Conservation (phyloP, 225 moss, liverwort and hornwort genomes). For the Rhytidiadelphus loreus region DNA sequence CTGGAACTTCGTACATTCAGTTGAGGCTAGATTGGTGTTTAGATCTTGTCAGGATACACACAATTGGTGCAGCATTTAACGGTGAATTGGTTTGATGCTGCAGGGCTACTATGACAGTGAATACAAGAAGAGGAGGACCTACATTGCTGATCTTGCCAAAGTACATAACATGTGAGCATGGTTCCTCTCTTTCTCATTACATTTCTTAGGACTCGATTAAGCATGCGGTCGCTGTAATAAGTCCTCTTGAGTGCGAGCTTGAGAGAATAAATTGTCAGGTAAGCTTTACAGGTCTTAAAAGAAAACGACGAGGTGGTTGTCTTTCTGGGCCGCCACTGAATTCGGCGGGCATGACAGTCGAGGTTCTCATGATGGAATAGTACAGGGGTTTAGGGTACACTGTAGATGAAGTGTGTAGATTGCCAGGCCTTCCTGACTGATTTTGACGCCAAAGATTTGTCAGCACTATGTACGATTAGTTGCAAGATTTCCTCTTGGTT, state of each 20-base stretch:
- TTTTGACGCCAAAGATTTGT: conserved; percentile 14
- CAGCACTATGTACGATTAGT: background rate
- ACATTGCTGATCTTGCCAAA: conserved; percentile 60
- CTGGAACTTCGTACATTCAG: background rate
- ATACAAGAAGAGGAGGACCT: conserved; percentile 44
- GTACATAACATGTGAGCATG: conserved; percentile 32
- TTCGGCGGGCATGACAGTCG: background rate
- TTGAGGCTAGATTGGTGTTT: background rate
- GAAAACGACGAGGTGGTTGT: background rate
- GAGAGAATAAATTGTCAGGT: background rate
- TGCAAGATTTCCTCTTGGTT: background rate
- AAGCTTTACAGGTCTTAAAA: background rate
- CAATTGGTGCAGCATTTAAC: background rate
- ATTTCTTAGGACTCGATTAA: background rate
- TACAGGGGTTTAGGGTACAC: background rate
- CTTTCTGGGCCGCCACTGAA: background rate
- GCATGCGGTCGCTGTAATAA: background rate
- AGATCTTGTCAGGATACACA: conserved; percentile 16
- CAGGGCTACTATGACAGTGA: conserved; percentile 48
- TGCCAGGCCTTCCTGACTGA: conserved; percentile 11
- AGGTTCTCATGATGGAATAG: background rate
- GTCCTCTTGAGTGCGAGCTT: background rate
- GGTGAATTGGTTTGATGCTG: background rate
- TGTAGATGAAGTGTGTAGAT: background rate
- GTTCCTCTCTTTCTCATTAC: background rate